Percentiles rank a stretch among this genome's conserved stretches.
These are phyloP conservation scores for Mollisia scopiformis DNA, from an alignment of 2,329 filamentous ascomycete species.

Conservation along the genomic window DNA sequence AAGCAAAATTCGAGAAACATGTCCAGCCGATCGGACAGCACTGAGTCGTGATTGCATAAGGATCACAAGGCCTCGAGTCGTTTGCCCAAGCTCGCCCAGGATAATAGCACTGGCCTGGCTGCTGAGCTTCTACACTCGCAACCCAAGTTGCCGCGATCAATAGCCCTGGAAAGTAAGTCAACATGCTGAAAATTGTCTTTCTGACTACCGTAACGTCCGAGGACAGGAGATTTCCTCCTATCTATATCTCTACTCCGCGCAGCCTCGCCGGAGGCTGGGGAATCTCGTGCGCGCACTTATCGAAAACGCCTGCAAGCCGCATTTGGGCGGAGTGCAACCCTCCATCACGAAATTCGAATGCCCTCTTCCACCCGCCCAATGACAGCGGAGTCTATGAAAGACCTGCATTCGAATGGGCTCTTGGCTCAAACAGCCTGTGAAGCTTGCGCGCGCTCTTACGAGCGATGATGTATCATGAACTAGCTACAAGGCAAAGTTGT, in stretches of 20 bases:
- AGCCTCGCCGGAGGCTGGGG: background rate
- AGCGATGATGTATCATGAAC: background rate
- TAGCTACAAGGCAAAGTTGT: background rate
- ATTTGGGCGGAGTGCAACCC: background rate
- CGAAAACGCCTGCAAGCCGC: background rate
- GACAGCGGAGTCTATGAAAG: background rate
- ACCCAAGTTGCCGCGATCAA: background rate
- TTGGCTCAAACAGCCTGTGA: background rate
- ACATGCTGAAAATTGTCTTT: background rate
- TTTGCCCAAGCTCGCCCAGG: background rate
- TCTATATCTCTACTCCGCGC: background rate
- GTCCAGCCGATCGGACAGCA: slow-evolving; percentile 10
- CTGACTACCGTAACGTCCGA: background rate
- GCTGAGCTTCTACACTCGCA: background rate
- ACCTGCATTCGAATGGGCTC: background rate
- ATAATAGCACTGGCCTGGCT: slow-evolving; percentile 2
- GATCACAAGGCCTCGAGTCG: background rate
- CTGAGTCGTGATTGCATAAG: background rate
- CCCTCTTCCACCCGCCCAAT: background rate
- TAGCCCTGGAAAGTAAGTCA: background rate
- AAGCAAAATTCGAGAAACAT: slow-evolving; percentile 5
- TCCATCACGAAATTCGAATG: background rate
- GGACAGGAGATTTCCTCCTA: background rate
- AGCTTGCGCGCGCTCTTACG: background rate
- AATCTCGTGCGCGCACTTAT: background rate